Base-by-base conservation (phyloP, 768 basidiomycete species). In the Kwoniella heveanensis region DNA sequence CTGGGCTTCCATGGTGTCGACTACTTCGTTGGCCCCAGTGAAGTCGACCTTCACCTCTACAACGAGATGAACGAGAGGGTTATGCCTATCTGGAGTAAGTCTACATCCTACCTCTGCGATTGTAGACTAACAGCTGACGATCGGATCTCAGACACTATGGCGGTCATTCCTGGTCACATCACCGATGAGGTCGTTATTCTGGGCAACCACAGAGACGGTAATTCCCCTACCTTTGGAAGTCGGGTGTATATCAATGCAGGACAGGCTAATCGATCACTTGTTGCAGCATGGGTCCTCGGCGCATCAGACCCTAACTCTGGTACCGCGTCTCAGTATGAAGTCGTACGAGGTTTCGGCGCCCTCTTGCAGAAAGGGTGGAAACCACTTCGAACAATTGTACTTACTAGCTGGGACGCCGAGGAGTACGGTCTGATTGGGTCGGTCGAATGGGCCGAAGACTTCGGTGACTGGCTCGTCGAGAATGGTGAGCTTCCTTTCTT, bases 391-490 rank as follows among this genome's bases (percentile, higher is more conserved):
- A 90, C 88, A 0, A 86, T 91, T 66, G 74, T 90, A 30, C 82
- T 91, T 60, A 87, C 88, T 4, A 87, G 85, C 64, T 90, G 88
- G 89, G 88, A 90, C 69, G 89, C 84, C 1, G 88, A 90, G 74
- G 84, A 87, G 67, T 79, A 79, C 30, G 79, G 80, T 5, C 58
- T 81, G 52, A 79, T 83, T 17, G 94, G 94, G 26, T 90, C 88
- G 72, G 94, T 91, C 2, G 95, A 97, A 80, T 95, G 89, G 85
- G 92, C 88, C 2, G 95, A 97, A 78, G 95, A 97, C 75, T 97
- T 95, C 73, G 75, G 86, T 0, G 83, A 85, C 17, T 95, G 89
- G 87, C 86, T 97, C 39, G 83, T 85, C 44, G 82, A 88, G 32
- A 85, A 94, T 50, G 61, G 74, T 72, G 46, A 7, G 69, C 63